phyloP scores from a whole-genome alignment of 75 land plant species.

The Cunninghamia lanceolata region DNA sequence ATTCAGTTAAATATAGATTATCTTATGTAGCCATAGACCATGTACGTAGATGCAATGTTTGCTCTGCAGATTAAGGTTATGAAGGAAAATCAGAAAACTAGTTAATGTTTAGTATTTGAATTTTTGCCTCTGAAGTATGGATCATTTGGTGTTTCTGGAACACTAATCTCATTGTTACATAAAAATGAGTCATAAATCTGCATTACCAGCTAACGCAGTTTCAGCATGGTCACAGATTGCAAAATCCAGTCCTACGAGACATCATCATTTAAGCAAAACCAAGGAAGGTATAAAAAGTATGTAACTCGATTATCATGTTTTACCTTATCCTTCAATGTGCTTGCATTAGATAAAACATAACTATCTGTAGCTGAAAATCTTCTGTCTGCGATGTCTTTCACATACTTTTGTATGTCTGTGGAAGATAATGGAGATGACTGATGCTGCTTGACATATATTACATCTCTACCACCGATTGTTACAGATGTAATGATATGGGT shows the following conservation, averaged over 20 bases:
- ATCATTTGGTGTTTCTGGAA: slow-evolving; percentile 17
- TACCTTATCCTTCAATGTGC: slow-evolving; percentile 68
- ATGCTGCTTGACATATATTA: slow-evolving; percentile 78
- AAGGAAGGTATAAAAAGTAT: not conserved
- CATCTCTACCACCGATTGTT: slow-evolving; percentile 87
- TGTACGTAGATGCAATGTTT: not conserved
- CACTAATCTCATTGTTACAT: slow-evolving; percentile 13
- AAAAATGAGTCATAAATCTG: slow-evolving; percentile 16
- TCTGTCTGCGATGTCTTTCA: slow-evolving; percentile 62
- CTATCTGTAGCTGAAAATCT: slow-evolving; percentile 52
- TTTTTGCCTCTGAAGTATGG: slow-evolving; percentile 26
- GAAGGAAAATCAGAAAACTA: slow-evolving; percentile 5
- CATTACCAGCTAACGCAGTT: slow-evolving; percentile 6
- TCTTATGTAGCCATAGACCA: not conserved
- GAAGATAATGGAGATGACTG: slow-evolving; percentile 59
- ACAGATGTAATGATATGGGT: slow-evolving; percentile 80
- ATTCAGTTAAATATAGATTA: not conserved
- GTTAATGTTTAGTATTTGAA: slow-evolving; percentile 9
- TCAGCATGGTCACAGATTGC: slow-evolving; percentile 1
- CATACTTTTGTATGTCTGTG: slow-evolving; percentile 57
- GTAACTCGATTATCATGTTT: not conserved
- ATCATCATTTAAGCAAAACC: not conserved
- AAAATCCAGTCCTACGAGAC: not conserved
- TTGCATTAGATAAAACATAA: slow-evolving; percentile 22
- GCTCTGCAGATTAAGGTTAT: not conserved